These are phyloP conservation scores for Pseudogymnoascus sp. DNA, from an alignment of 2,329 filamentous ascomycete genomes.

Conservation along the genomic window DNA sequence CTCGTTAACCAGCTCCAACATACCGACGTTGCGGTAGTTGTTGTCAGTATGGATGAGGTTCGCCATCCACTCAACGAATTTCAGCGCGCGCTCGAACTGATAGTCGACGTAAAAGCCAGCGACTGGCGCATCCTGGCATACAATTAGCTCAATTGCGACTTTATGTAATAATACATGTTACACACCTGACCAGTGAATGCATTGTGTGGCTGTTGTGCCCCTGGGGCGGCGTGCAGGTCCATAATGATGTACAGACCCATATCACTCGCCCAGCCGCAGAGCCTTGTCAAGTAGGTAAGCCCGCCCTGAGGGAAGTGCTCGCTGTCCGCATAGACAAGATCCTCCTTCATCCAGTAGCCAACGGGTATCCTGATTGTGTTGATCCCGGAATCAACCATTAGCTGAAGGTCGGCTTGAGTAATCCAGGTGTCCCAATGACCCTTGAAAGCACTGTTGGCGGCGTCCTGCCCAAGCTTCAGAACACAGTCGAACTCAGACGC, in stretches of 20 bases:
- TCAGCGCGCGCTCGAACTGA: constrained; percentile 46
- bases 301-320: constrained; percentile 42
- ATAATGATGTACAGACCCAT: constrained; percentile 41
- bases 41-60: constrained; percentile 37
- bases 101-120: constrained; percentile 49
- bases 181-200: constrained; percentile 32
- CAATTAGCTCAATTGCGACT: not conserved
- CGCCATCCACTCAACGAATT: constrained; percentile 50
- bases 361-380: constrained; percentile 43
- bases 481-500: constrained; percentile 42
- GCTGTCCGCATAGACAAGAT: constrained; percentile 33
- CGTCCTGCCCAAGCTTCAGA: constrained; percentile 33
- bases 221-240: constrained; percentile 40
- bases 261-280: constrained; percentile 37
- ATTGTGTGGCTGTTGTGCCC: constrained; percentile 35
- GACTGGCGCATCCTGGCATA: constrained; percentile 26
- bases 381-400: constrained; percentile 37
- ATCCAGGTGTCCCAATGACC: constrained; percentile 42
- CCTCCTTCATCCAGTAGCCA: constrained; percentile 43
- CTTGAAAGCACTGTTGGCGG: constrained; percentile 36
- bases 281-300: constrained; percentile 34
- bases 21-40: constrained; percentile 49
- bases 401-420: constrained; percentile 35
- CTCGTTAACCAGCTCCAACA: constrained; percentile 52
- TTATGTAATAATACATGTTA: not conserved